Conservation (phyloP, 768 basidiomycete genomes). For the Kwoniella pini region DNA sequence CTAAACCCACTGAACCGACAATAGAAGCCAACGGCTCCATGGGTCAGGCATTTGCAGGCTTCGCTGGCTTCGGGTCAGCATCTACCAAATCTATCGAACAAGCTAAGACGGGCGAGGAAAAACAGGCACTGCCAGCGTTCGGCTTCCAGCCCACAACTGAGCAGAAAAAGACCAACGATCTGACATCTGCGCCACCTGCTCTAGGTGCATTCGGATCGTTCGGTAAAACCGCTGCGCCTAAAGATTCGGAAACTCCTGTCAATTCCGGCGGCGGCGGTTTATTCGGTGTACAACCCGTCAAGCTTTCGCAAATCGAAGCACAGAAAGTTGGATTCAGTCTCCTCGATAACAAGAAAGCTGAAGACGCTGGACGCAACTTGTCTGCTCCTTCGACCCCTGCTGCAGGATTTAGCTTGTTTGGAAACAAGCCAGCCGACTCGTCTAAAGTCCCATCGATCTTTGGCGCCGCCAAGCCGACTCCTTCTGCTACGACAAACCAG, state of each 20-base stretch:
- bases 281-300: not conserved
- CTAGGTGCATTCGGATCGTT: not conserved
- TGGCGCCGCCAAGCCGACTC: constrained; percentile 9
- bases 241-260: not conserved
- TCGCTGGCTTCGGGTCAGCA: too few relatives aligned
- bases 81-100: too few relatives aligned
- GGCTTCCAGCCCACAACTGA: constrained; percentile 5
- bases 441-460: constrained; percentile 1
- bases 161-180: not conserved
- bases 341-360: constrained; percentile 9
- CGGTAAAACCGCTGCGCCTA: not conserved
- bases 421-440: constrained; percentile 2
- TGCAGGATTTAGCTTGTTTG: constrained; percentile 18
- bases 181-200: constrained; percentile 3
- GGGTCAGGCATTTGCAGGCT: too few relatives aligned
- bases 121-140: not conserved
- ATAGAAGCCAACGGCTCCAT: too few relatives aligned
- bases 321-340: constrained; percentile 7
- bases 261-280: not conserved
- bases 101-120: not conserved
- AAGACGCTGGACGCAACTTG: not conserved
- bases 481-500: constrained; percentile 24
- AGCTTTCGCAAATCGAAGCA: not conserved
- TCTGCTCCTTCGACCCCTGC: not conserved
- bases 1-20: not conserved